Percentiles rank a stretch among this genome's conserved stretches.
phyloP scores from a whole-genome alignment of 2,329 filamentous ascomycete genomes.

The Sclerotinia glacialis region DNA sequence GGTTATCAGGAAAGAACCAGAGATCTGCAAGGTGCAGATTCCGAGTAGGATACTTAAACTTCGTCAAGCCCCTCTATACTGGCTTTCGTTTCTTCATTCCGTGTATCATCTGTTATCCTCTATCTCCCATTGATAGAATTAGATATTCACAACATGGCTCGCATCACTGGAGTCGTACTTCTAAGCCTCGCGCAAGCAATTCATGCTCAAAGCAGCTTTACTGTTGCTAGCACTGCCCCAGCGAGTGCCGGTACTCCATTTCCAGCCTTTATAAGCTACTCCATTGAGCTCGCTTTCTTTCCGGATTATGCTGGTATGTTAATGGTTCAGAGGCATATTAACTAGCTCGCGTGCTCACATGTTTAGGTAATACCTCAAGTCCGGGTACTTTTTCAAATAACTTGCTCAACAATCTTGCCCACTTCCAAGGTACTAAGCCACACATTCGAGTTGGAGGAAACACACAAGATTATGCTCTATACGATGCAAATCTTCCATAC shows the following conservation, averaged over 20 bases:
- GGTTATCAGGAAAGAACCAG: not conserved
- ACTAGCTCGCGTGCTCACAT: not conserved
- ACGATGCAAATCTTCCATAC: constrained; percentile 50
- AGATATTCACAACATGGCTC: constrained; percentile 1
- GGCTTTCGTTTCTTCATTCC: not conserved
- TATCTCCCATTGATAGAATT: not conserved
- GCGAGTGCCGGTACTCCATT: constrained; percentile 28
- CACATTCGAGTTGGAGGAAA: constrained; percentile 64
- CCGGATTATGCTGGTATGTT: constrained; percentile 42
- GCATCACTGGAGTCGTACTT: not conserved
- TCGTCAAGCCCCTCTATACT: not conserved
- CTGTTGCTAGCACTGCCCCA: constrained; percentile 23
- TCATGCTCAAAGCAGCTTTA: constrained; percentile 19
- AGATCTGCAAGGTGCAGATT: constrained; percentile 8
- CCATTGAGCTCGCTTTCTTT: constrained; percentile 52
- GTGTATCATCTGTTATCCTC: not conserved
- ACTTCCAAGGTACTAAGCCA: constrained; percentile 55
- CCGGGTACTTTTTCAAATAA: constrained; percentile 62
- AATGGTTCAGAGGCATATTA: not conserved
- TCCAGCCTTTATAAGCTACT: constrained; percentile 51
- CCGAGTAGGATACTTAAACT: constrained; percentile 3
- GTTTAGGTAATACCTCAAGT: constrained; percentile 48
- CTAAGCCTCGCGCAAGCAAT: constrained; percentile 5
- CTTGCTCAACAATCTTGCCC: constrained; percentile 54
- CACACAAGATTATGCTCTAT: constrained; percentile 63